These are phyloP conservation scores for Penicillium sp. DNA, from an alignment of 2,329 filamentous ascomycete species.

Conservation along the genomic window DNA sequence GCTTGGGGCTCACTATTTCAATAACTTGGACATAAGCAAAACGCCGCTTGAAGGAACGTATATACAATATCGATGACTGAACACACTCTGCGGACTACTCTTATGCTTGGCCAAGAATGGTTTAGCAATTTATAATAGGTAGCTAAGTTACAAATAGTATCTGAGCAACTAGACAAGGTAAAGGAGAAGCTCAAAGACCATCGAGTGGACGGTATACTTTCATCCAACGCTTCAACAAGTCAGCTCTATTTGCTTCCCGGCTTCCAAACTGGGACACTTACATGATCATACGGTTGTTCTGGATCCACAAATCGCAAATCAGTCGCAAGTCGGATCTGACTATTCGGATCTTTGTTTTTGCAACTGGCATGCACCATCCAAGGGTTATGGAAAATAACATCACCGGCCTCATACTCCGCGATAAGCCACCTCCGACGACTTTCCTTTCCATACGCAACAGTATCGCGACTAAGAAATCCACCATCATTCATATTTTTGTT, in stretches of 20 bases:
- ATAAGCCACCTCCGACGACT: constrained; percentile 36
- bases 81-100: too few relatives aligned
- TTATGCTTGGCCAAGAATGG: too few relatives aligned
- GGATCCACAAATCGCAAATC: constrained; percentile 45
- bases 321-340: constrained; percentile 41
- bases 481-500: constrained; percentile 29
- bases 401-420: constrained; percentile 35
- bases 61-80: too few relatives aligned
- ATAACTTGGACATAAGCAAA: too few relatives aligned
- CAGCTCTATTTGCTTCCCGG: background rate
- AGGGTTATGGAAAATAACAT: constrained; percentile 46
- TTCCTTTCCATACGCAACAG: constrained; percentile 22
- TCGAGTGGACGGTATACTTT: constrained; percentile 6
- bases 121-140: too few relatives aligned
- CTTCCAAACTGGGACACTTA: background rate
- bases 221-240: constrained; percentile 5
- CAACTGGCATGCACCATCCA: constrained; percentile 44
- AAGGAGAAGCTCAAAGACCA: too few relatives aligned
- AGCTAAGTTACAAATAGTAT: too few relatives aligned
- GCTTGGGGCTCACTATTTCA: too few relatives aligned
- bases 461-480: constrained; percentile 20
- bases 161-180: too few relatives aligned
- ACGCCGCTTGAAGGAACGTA: too few relatives aligned
- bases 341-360: constrained; percentile 41
- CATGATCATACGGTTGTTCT: constrained; percentile 50